These are phyloP conservation scores for Vaccinium darrowii DNA, from an alignment of 148 eudicot genomes.

Conservation along the genomic window DNA sequence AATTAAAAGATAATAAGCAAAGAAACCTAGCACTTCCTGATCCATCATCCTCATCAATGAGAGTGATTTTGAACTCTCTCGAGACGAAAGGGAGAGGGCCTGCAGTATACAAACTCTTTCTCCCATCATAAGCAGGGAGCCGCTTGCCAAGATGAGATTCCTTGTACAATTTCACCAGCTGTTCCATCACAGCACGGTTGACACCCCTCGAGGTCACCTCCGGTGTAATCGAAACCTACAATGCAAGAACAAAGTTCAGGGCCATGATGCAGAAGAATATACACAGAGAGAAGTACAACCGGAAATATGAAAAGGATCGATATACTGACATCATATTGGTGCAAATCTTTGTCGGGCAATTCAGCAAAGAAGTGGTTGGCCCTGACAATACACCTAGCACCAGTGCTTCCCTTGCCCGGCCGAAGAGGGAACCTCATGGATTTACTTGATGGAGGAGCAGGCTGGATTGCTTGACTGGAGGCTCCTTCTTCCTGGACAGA, in stretches of 20 bases:
- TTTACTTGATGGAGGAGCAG: constrained; percentile 73
- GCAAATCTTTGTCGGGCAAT: constrained; percentile 89
- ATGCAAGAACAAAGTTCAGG: not conserved
- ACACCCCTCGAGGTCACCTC: constrained; percentile 78
- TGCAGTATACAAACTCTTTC: constrained; percentile 81
- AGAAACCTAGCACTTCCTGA: constrained; percentile 50
- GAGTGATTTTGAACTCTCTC: constrained; percentile 64
- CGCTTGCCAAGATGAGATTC: constrained; percentile 83
- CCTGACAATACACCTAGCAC: constrained; percentile 68
- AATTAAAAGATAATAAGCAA: not conserved
- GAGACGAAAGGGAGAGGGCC: constrained; percentile 73
- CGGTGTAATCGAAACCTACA: constrained; percentile 72
- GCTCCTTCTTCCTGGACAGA: constrained; percentile 45
- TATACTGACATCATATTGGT: constrained; percentile 80
- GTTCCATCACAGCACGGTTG: constrained; percentile 70
- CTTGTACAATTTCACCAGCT: constrained; percentile 55
- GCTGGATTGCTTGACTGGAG: constrained; percentile 56
- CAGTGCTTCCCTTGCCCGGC: constrained; percentile 86
- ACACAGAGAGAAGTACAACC: not conserved
- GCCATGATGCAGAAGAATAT: not conserved
- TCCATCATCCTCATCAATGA: constrained; percentile 68
- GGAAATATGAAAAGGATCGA: not conserved
- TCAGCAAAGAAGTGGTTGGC: constrained; percentile 96
- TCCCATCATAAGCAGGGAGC: constrained; percentile 89
- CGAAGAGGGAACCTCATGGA: constrained; percentile 79